Percentiles rank a stretch among this genome's conserved stretches.
phyloP scores from a whole-genome alignment of 139 green algal genomes.

The Raphidocelis subcapitata region DNA sequence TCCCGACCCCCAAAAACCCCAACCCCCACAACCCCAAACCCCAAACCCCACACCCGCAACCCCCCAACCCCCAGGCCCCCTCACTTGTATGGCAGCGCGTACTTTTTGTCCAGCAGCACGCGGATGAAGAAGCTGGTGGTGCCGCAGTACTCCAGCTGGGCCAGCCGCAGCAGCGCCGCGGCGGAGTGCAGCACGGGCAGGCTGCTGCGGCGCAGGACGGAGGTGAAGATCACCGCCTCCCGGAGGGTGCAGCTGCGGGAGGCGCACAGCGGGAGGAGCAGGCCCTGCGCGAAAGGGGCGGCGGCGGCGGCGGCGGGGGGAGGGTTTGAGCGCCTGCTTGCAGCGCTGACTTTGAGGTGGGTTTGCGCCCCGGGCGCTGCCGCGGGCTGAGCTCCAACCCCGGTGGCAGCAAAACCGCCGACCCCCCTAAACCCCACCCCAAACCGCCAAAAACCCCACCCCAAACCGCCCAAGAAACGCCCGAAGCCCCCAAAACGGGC shows the following conservation, averaged over 20 bases:
- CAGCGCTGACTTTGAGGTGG: too few relatives aligned
- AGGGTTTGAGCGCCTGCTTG: too few relatives aligned
- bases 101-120: constrained; percentile 99
- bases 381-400: too few relatives aligned
- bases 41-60: neutral
- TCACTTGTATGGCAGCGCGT: constrained; percentile 91
- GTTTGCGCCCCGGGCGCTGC: too few relatives aligned
- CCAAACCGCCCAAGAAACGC: too few relatives aligned
- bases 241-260: constrained; percentile 83
- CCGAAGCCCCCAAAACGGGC: too few relatives aligned
- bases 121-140: constrained; percentile 98
- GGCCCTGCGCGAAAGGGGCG: too few relatives aligned
- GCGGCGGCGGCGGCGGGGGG: too few relatives aligned
- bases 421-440: too few relatives aligned
- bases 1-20: neutral
- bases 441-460: too few relatives aligned
- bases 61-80: neutral
- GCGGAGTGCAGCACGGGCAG: constrained; percentile 93
- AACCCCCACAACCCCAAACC: neutral
- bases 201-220: constrained; percentile 66
- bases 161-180: constrained; percentile 84
- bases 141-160: constrained; percentile 91
- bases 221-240: constrained; percentile 94
- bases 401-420: too few relatives aligned
- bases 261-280: constrained; percentile 89